Base-by-base conservation (phyloP, 495 filamentous ascomycete genomes). In the Penicillium turbatum region DNA sequence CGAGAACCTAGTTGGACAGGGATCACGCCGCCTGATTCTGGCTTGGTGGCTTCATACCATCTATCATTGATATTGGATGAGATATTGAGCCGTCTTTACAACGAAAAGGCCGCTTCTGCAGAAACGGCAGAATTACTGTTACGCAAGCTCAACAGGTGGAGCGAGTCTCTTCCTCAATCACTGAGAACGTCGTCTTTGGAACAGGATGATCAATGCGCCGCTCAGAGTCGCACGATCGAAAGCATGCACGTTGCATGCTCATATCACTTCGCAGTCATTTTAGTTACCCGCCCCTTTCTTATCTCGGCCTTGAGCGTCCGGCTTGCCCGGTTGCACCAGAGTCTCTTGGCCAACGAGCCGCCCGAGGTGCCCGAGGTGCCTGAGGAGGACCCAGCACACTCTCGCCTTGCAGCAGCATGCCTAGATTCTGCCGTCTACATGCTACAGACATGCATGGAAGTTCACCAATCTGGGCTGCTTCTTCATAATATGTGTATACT, bases 251-350 rank as follows among this genome's bases (percentile, higher is more conserved):
- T 74, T 36, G 71, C 71, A 6, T 75, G 72, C 26, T 68, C 65
- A 2, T 75, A 75, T 43, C 70, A 75, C 50, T 75, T 74, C 49
- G 72, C 71, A 0, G 67, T 75, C 0, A 74, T 75, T 12, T 60
- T 74, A 26, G 69, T 73, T 5, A 75, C 71, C 2, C 63, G 72
- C 2, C 71, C 71, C 3, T 75, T 74, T 27, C 55, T 75, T 30
- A 72, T 75, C 40, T 69, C 68, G 6, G 59, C 63, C 1, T 37
- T 74, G 13, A 69, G 67, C 19, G 58, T 71, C 37, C 71, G 68
- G 16, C 61, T 75, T 29, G 68, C 71, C 43, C 67, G 63, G 38
- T 29, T 67, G 9, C 65, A 71, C 34, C 64, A 65, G 26, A 62
- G 38, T 5, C 54, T 69, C n/a, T 59, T 64, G 6, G 46, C 45